Conservation (phyloP, 2,329 filamentous ascomycete genomes). For the Penicillium sp. region DNA sequence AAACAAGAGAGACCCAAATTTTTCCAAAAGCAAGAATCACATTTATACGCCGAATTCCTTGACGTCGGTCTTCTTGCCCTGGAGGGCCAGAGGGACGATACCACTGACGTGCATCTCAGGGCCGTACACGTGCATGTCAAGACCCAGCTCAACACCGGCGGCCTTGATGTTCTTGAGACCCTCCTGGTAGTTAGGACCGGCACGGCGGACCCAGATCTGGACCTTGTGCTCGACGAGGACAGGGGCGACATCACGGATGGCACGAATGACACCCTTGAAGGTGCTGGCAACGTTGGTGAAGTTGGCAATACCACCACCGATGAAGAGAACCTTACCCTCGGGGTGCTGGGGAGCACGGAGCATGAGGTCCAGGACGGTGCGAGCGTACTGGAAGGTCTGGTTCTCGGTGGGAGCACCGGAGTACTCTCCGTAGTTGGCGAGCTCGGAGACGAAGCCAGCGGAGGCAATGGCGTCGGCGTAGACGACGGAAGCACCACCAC, state of each 20-base stretch:
- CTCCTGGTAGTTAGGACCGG: constrained; percentile 99
- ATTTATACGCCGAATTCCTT: constrained; percentile 58
- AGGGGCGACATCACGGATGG: constrained; percentile 84
- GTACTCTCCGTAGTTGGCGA: constrained; percentile 99
- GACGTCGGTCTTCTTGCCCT: constrained; percentile 60
- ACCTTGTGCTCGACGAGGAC: constrained; percentile 93
- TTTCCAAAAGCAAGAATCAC: constrained; percentile 21
- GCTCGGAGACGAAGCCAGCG: constrained; percentile 88
- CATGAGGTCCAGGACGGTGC: constrained; percentile 96
- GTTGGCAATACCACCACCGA: constrained; percentile 99
- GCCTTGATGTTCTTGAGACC: constrained; percentile 99
- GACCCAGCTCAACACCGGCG: constrained; percentile 87
- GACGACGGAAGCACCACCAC: constrained; percentile 98
- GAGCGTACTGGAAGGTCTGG: constrained; percentile 98
- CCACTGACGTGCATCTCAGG: constrained; percentile 88
- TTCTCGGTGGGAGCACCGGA: constrained; percentile 98
- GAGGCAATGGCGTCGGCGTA: constrained; percentile 99
- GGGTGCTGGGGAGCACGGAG: constrained; percentile 81
- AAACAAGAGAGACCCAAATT: constrained; percentile 22
- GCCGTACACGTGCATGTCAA: constrained; percentile 90
- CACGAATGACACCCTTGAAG: constrained; percentile 99
- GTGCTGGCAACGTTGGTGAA: constrained; percentile 99
- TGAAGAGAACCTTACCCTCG: constrained; percentile 98
- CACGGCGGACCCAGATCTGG: constrained; percentile 90
- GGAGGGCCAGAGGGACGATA: constrained; percentile 89